Percentiles rank a stretch among this genome's conserved stretches.
Conservation (phyloP, 2,329 filamentous ascomycete species). For the Phoma sp. region DNA sequence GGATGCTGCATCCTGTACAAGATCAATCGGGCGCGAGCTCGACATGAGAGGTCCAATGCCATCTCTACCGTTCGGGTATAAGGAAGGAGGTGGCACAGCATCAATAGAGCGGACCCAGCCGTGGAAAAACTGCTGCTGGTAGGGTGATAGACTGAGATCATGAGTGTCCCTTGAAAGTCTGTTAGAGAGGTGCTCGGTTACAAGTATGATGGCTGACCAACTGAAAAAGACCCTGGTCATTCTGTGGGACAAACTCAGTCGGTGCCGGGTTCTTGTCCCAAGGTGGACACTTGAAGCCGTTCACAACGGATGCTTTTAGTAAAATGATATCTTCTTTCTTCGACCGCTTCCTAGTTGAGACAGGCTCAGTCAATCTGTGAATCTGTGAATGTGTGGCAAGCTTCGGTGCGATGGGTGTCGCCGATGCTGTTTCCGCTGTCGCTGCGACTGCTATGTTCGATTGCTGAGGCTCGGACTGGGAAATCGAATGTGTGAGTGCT, state of each 20-base stretch:
- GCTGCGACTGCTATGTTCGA: neutral
- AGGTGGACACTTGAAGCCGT: slow-evolving; percentile 83
- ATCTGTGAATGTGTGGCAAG: slow-evolving; percentile 32
- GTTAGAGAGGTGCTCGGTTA: neutral
- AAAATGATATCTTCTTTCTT: slow-evolving; percentile 79
- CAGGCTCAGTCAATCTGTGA: slow-evolving; percentile 54
- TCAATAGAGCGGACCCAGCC: slow-evolving; percentile 83
- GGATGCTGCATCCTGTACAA: slow-evolving; percentile 94
- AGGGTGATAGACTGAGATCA: slow-evolving; percentile 74
- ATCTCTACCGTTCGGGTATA: slow-evolving; percentile 39
- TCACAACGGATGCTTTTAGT: slow-evolving; percentile 77
- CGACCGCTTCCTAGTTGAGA: slow-evolving; percentile 67
- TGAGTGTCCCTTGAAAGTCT: slow-evolving; percentile 63
- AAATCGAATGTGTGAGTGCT: neutral
- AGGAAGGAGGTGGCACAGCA: slow-evolving; percentile 61
- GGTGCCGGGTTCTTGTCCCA: slow-evolving; percentile 73
- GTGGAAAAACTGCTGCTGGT: slow-evolving; percentile 77
- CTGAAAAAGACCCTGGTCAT: slow-evolving; percentile 67
- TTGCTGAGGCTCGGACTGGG: neutral
- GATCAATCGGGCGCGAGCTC: slow-evolving; percentile 69
- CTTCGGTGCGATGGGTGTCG: neutral
- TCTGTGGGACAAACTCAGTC: slow-evolving; percentile 66
- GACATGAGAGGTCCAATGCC: slow-evolving; percentile 62
- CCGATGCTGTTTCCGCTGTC: slow-evolving; percentile 1
- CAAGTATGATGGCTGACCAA: slow-evolving; percentile 27